Conservation (phyloP, 179 eudicot species). For the Nepenthes alata region DNA sequence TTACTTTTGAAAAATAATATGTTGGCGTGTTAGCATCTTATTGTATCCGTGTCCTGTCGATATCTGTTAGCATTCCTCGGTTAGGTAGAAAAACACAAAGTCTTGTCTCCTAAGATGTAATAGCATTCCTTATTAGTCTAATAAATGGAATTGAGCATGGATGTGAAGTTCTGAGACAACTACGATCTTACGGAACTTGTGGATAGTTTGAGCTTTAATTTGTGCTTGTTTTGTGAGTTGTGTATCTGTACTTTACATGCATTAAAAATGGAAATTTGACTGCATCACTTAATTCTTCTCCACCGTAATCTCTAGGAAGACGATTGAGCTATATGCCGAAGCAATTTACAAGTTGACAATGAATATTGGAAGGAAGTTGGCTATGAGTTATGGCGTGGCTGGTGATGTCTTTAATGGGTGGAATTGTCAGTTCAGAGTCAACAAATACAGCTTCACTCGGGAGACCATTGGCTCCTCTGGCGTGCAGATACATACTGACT, state of each 20-base stretch:
- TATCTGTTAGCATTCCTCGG: too few species aligned
- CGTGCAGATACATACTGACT: slow-evolving; percentile 56
- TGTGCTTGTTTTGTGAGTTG: neutral
- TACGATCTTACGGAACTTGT: too few species aligned
- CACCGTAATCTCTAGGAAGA: slow-evolving; percentile 21
- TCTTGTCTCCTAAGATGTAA: too few species aligned
- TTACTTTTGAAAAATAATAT: too few species aligned
- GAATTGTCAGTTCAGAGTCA: slow-evolving; percentile 54
- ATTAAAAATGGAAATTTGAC: neutral
- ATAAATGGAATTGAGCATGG: too few species aligned
- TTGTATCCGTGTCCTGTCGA: too few species aligned
- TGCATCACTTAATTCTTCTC: too few species aligned
- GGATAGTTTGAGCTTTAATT: too few species aligned
- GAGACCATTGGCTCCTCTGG: slow-evolving; percentile 42
- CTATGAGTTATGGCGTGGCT: slow-evolving; percentile 31
- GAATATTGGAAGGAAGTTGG: slow-evolving; percentile 29
- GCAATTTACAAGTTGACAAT: slow-evolving; percentile 36
- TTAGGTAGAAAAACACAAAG: too few species aligned
- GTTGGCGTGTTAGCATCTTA: too few species aligned
- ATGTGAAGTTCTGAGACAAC: too few species aligned
- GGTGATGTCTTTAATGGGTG: slow-evolving; percentile 34
- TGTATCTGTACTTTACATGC: neutral
- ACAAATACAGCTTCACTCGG: slow-evolving; percentile 47
- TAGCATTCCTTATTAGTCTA: too few species aligned
- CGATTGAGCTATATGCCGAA: slow-evolving; percentile 35